Conservation (phyloP, 78 protist species). For the Dictyostelium firmibasis region DNA sequence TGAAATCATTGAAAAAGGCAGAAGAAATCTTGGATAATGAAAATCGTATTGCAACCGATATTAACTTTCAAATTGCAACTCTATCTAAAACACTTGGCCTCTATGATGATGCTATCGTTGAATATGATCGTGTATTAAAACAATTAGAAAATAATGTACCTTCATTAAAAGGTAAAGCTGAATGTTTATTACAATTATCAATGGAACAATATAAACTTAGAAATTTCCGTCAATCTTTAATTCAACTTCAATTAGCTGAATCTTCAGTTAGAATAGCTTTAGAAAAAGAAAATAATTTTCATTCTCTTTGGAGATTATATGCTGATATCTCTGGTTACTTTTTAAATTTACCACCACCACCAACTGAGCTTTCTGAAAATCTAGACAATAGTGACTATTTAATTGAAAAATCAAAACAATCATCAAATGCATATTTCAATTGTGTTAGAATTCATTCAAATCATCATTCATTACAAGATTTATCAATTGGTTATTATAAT, state of each 20-base stretch:
- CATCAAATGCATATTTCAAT: conserved; percentile 3
- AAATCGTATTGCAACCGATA: neutral
- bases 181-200: conserved; percentile 29
- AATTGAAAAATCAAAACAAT: conserved; percentile 8
- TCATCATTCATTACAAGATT: conserved; percentile 4
- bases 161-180: conserved; percentile 68
- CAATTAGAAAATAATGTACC: conserved; percentile 30
- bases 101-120: conserved; percentile 33
- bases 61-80: conserved; percentile 69
- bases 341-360: neutral
- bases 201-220: neutral
- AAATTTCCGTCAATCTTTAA: neutral
- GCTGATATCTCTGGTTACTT: conserved; percentile 45
- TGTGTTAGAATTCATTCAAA: conserved; percentile 22
- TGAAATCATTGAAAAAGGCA: conserved; percentile 58
- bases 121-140: conserved; percentile 32
- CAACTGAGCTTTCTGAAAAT: too few relatives aligned
- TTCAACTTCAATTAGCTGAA: neutral
- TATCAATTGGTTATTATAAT: conserved; percentile 18
- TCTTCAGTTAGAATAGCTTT: neutral
- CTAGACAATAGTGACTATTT: neutral
- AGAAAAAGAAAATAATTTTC: neutral
- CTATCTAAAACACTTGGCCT: conserved; percentile 35
- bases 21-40: conserved; percentile 18
- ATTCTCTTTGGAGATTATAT: conserved; percentile 18